Base-by-base conservation (phyloP, 805 yeast species). In the Tetrapisispora namnaoensis region DNA sequence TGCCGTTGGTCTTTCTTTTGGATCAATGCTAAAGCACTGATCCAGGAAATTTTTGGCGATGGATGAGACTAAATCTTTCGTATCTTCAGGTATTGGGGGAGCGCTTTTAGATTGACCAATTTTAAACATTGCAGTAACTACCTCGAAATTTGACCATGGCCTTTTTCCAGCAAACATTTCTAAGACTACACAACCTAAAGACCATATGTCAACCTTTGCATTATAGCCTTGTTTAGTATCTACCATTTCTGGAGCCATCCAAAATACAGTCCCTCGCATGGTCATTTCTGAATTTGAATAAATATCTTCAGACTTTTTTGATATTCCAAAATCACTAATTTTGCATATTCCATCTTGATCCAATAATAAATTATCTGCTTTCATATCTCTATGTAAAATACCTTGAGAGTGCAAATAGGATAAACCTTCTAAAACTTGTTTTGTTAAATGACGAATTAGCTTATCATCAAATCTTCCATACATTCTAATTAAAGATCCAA, bases 191-290 rank as follows among this genome's bases (percentile, higher is more conserved):
- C 99, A 93, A 1, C 99, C 99, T 22, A 91, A 67, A 0, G 98
- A 90, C 99, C 99, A 93, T 37, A 93, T 90, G 67, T 93, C 99
- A 22, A 93, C 89, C 67, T 93, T 93, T 20, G 99, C 99, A 70
- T 95, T 87, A 64, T 93, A 93, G 0, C 99, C 99, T 62, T 84
- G 93, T 54, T 82, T 82, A 50, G 87, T 88, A 62, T 89, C 91
- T 45, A 93, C 89, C 54, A 95, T 96, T 62, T 93, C 99, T 0
- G 99, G 99, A 1, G 99, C 99, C 99, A 93, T 93, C 99, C 99
- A 93, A 65, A 90, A 93, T 1, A 95, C 88, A 0, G 99, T 90
- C 22, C 99, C 99, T 67, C 95, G 96, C 95, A 87, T 88, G 13
- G 97, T 90, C 95, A 90, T 86, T 48, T 88, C 96, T 4, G 96